Base-by-base conservation (phyloP, 169 alveolate genomes). In the Plasmodium yoelii region DNA sequence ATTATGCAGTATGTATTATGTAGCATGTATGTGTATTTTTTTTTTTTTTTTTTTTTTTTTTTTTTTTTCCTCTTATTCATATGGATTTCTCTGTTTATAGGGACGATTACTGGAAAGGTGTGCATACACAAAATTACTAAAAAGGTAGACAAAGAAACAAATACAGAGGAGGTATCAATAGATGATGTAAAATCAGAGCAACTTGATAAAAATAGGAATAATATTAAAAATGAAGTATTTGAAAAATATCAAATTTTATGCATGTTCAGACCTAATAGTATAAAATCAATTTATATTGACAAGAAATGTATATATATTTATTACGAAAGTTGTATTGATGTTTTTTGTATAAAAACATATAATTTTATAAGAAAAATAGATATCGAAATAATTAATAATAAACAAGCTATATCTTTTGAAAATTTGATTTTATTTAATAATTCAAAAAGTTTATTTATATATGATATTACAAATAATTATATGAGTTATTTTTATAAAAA, bases 241-340 rank as follows among this genome's bases (percentile, higher is more conserved):
- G 75, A 77, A 19, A 86, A 70, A n/a, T 71, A 86, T 24, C 72
- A 60, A 13, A 86, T 86, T 42, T 22, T 86, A 59, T 86, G 91
- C 46, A 86, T 86, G 91, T 86, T 86, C 39, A 56, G 91, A 61
- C 69, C 69, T 70, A 86, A 86, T 65, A 86, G 87, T 22, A 86
- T 86, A 18, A 68, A 86, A 53, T 69, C 91, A 0, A 86, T 86
- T 9, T 86, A 86, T 39, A 69, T 86, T 19, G 87, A 86, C 46
- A 86, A 22, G 19, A 69, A 69, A 7, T 69, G 70, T 51, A 47
- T 73, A 7, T 86, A 86, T 46, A 34, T 86, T 12, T 86, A 71
- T 53, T 70, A 86, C 47, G 91, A 86, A 59, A 86, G 60, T 12
- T 70, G 87, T 51, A 71, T 86, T 57, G 91, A 86, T 56, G 80